Evolutionary conservation across 371 early-diverging fungal genomes (phyloP), one percentile per base, ranked within the genome.

Genomic region (Cokeromyces recurvatus): DNA sequence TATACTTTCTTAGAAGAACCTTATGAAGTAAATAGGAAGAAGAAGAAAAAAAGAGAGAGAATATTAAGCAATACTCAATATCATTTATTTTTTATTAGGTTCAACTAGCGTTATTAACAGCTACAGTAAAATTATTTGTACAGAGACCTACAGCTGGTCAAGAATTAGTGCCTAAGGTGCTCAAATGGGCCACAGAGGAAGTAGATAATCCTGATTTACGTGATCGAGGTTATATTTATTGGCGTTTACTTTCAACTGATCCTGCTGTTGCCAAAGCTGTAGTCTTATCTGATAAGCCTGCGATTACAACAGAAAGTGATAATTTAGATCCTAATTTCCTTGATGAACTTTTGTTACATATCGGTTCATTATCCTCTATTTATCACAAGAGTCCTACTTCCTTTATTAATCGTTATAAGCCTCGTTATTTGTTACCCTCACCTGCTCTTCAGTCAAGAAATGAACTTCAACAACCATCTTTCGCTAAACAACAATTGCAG

Each of bases 141-240:
- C 91, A 90, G 67, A 81, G 87, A 47, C 96, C 95, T 3, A 84
- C 86, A 6, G 84, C 82, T 16, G 90, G 90, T 9, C 92, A 95
- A 72, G 89, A 89, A 23, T 57, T 94, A 34, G 94, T 97, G 4
- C 92, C 91, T 40, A 81, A 88, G 55, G 85, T 97, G 12, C 76
- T 98, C 23, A 91, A 92, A 66, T 84, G 82, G 67, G 95, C 95
- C 1, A 95, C 97, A 10, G 91, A 95, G 55, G 87, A 86, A 25
- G 81, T 82, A 11, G 97, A 94, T 49, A 95, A 96, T 67, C 96
- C 99, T 4, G 97, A 97, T 66, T 81, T 97, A 41, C 84, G 99
- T 41, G 99, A 98, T 62, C 84, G 99, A 32, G 98, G 94, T 8
- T 97, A 89, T 57, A 89, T 98, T 45, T 98, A 98, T 67, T 97